These are phyloP conservation scores for Yamadazyma dendronema DNA, from an alignment of 1,139 yeast genomes.

Conservation along the genomic window DNA sequence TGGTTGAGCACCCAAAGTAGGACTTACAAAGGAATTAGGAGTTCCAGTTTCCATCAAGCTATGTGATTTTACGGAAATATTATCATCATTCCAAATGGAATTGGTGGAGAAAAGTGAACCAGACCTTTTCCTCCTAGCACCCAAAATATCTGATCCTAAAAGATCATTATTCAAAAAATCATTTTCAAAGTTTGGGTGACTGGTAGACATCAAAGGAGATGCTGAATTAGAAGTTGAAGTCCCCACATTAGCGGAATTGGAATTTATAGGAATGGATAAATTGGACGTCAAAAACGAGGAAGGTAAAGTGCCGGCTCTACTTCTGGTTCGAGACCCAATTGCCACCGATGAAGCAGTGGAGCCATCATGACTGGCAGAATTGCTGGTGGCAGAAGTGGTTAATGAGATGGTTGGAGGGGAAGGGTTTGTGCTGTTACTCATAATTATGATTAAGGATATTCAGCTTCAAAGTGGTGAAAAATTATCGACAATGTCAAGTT, in stretches of 20 bases:
- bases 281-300: slow-evolving; percentile 15
- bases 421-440: slow-evolving; percentile 16
- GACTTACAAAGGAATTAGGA: slow-evolving; percentile 28
- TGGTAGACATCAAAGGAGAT: slow-evolving; percentile 15
- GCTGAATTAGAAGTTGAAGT: slow-evolving; percentile 10
- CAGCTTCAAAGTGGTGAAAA: neutral
- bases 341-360: neutral
- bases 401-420: slow-evolving; percentile 36
- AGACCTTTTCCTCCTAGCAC: slow-evolving; percentile 36
- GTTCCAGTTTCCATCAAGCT: slow-evolving; percentile 8
- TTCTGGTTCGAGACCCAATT: slow-evolving; percentile 40
- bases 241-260: slow-evolving; percentile 8
- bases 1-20: slow-evolving; percentile 29
- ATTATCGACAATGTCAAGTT: neutral
- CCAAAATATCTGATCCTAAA: slow-evolving; percentile 6
- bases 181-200: slow-evolving; percentile 6
- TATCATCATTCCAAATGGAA: slow-evolving; percentile 50
- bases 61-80: slow-evolving; percentile 12
- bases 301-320: slow-evolving; percentile 53
- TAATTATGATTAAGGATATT: no score
- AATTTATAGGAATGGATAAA: slow-evolving; percentile 5
- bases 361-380: neutral
- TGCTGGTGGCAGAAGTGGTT: slow-evolving; percentile 25
- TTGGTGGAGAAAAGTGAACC: slow-evolving; percentile 46
- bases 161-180: neutral